phyloP scores from a whole-genome alignment of 106 monocot species.

The Xerophyta viscosa region DNA sequence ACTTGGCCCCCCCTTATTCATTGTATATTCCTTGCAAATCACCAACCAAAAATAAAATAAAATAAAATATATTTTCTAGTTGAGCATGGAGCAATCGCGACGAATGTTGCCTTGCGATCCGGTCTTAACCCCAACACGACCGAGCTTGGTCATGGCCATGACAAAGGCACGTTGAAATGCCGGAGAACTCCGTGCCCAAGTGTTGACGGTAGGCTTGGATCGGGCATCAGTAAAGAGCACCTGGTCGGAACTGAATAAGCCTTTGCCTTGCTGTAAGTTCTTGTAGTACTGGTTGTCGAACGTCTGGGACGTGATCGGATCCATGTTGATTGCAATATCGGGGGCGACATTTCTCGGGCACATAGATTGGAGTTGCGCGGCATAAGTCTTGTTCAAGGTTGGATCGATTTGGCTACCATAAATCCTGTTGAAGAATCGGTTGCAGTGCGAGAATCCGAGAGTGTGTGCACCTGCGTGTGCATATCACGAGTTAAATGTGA shows the following conservation, averaged over 20 bases:
- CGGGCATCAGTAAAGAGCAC: too few species aligned
- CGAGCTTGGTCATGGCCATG: constrained; percentile 33
- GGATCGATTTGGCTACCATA: too few species aligned
- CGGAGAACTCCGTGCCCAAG: constrained; percentile 21
- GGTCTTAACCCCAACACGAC: too few species aligned
- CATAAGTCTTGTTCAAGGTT: too few species aligned
- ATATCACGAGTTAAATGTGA: too few species aligned
- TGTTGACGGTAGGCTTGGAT: constrained; percentile 25
- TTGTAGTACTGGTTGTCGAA: constrained; percentile 78
- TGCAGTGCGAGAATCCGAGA: constrained; percentile 67
- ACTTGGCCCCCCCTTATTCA: too few species aligned
- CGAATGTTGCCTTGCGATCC: constrained; percentile 53
- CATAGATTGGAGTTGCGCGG: too few species aligned
- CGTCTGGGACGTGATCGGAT: constrained; percentile 44
- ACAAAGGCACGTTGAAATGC: constrained; percentile 33
- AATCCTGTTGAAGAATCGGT: too few species aligned
- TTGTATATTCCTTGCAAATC: too few species aligned
- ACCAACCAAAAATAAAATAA: too few species aligned
- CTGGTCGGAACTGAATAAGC: constrained; percentile 74
- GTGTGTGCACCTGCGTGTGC: constrained; percentile 52
- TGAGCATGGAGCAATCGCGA: constrained; percentile 22
- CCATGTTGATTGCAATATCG: too few species aligned
- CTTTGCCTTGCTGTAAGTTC: constrained; percentile 53
- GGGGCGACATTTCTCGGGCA: too few species aligned
- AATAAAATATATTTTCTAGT: constrained; percentile 2